Conservation (phyloP, 352 stramenopile genomes). For the Pythium coloratum region DNA sequence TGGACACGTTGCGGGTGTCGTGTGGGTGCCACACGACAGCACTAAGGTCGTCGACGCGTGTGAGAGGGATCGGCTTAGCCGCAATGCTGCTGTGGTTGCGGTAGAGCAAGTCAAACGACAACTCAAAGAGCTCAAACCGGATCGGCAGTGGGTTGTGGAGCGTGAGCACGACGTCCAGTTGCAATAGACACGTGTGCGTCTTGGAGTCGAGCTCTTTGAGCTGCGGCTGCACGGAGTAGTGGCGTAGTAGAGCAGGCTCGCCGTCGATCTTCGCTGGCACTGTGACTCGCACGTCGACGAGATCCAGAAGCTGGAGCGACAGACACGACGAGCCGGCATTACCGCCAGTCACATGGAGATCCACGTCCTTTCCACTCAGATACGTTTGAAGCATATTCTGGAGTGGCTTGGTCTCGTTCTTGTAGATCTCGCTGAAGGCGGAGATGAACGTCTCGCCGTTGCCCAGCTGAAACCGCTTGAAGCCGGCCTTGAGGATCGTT, state of each 20-base stretch:
- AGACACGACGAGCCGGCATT: constrained; percentile 58
- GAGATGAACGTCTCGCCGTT: constrained; percentile 77
- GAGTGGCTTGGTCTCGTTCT: constrained; percentile 60
- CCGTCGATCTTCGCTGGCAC: constrained; percentile 73
- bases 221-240: constrained; percentile 54
- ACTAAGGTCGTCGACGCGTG: constrained; percentile 51
- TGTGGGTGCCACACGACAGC: constrained; percentile 62
- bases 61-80: constrained; percentile 35
- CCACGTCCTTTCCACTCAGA: constrained; percentile 59
- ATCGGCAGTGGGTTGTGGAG: constrained; percentile 84
- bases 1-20: constrained; percentile 62
- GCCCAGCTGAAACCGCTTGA: constrained; percentile 72
- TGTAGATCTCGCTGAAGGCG: constrained; percentile 67
- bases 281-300: constrained; percentile 58
- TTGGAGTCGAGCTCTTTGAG: constrained; percentile 80
- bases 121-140: constrained; percentile 63
- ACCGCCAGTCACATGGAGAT: constrained; percentile 52
- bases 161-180: constrained; percentile 66
- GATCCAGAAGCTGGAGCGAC: constrained; percentile 65
- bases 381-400: constrained; percentile 72
- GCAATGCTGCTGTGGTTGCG: constrained; percentile 14
- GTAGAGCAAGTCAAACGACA: constrained; percentile 75
- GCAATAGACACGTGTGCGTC: constrained; percentile 65
- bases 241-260: constrained; percentile 63
- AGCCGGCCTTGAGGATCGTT: constrained; percentile 60